Evolutionary conservation across 306 rosid genomes (phyloP).

Genomic region (Vigna mungo): DNA sequence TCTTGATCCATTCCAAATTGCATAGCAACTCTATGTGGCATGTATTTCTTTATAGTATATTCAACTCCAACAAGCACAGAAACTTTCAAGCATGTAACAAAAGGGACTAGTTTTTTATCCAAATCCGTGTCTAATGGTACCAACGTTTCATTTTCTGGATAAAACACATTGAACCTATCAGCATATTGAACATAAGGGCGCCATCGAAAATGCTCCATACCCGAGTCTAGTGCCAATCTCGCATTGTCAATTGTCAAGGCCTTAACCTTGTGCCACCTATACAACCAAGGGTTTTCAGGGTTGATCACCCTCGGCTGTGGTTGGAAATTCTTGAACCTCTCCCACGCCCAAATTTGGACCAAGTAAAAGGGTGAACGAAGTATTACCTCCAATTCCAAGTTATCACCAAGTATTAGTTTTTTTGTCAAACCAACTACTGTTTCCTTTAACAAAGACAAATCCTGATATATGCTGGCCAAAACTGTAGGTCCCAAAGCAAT

Average conservation of each 20-base stretch:
- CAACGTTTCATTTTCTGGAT: constrained; percentile 44
- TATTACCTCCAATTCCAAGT: neutral
- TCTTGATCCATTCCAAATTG: constrained; percentile 77
- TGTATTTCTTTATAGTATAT: constrained; percentile 42
- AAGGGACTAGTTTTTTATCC: constrained; percentile 37
- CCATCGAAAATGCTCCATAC: constrained; percentile 51
- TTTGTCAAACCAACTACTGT: constrained; percentile 33
- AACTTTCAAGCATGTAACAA: constrained; percentile 50
- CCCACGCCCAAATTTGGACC: constrained; percentile 74
- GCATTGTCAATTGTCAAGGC: constrained; percentile 43
- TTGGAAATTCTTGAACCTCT: constrained; percentile 54
- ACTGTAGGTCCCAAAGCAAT: constrained; percentile 66
- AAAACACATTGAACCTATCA: constrained; percentile 30
- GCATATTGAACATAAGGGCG: constrained; percentile 52
- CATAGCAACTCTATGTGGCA: constrained; percentile 65
- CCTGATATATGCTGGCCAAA: constrained; percentile 60
- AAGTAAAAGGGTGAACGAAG: constrained; percentile 59
- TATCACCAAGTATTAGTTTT: neutral
- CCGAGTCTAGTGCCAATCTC: constrained; percentile 48
- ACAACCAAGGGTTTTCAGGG: constrained; percentile 38
- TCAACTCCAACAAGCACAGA: constrained; percentile 57
- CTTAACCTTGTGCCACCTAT: constrained; percentile 52
- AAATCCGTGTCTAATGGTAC: constrained; percentile 22
- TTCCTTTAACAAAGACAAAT: constrained; percentile 50
- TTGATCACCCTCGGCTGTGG: constrained; percentile 38